A percentile compares a stretch with the other conserved stretches of the same genome.
Conservation (phyloP, 495 filamentous ascomycete genomes). For the Friedmanniomyces endolithicus region DNA sequence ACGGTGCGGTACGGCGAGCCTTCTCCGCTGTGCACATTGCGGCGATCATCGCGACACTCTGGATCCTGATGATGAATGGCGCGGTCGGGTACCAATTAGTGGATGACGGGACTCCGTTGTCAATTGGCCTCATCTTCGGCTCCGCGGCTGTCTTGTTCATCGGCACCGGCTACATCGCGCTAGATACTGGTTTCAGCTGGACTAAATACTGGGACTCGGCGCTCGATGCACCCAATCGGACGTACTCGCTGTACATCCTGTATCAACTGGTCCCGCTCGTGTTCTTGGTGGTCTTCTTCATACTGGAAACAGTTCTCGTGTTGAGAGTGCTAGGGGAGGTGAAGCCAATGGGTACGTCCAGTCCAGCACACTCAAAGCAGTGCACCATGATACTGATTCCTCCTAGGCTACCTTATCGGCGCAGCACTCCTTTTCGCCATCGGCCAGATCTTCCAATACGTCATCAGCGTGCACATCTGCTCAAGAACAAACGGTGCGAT, state of each 20-base stretch:
- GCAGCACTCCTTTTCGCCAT: conserved; percentile 76
- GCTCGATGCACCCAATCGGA: conserved; percentile 39
- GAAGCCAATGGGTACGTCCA: conserved; percentile 67
- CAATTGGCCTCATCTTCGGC: conserved; percentile 56
- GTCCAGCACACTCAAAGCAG: not conserved
- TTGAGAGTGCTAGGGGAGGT: conserved; percentile 71
- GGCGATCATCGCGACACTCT: conserved; percentile 71
- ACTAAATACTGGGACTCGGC: conserved; percentile 54
- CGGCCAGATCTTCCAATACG: conserved; percentile 90
- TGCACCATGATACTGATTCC: conserved; percentile 18
- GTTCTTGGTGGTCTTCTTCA: conserved; percentile 73
- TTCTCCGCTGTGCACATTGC: conserved; percentile 92
- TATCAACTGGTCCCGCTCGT: conserved; percentile 85
- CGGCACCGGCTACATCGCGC: conserved; percentile 86
- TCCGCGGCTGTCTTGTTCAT: conserved; percentile 66
- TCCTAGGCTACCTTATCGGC: conserved; percentile 55
- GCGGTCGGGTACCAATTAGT: conserved; percentile 85
- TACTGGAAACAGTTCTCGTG: conserved; percentile 71
- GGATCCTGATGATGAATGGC: conserved; percentile 87
- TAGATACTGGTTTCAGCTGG: conserved; percentile 85
- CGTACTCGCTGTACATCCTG: conserved; percentile 81
- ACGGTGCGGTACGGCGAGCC: conserved; percentile 52
- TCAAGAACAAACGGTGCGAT: conserved; percentile 68
- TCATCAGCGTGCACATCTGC: conserved; percentile 84
- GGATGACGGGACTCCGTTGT: conserved; percentile 83